phyloP scores from a whole-genome alignment of 352 stramenopile species.

The Phytophthora sp. region DNA sequence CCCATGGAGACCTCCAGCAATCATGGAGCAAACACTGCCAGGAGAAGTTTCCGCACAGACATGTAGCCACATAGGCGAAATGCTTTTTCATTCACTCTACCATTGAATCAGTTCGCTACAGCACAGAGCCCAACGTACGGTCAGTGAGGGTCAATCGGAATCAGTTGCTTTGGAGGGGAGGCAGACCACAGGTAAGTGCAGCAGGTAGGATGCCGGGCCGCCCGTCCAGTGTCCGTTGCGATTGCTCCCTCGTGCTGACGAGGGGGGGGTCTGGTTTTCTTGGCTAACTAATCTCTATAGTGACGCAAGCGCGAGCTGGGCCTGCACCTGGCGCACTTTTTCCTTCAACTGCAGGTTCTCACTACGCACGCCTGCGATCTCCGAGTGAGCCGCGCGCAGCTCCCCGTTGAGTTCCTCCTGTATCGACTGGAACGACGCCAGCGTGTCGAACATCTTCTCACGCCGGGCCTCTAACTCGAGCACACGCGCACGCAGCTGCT shows the following conservation, averaged over 20 bases:
- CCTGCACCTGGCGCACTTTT: constrained; percentile 69
- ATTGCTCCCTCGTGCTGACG: constrained; percentile 19
- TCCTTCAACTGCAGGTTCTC: constrained; percentile 69
- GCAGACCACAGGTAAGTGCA: constrained; percentile 14
- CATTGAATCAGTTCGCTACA: constrained; percentile 10
- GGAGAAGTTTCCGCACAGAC: constrained; percentile 20
- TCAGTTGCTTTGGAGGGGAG: constrained; percentile 23
- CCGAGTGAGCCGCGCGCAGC: constrained; percentile 52
- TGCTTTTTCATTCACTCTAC: constrained; percentile 26
- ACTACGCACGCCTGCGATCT: constrained; percentile 52
- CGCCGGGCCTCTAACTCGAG: constrained; percentile 75
- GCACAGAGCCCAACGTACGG: constrained; percentile 20
- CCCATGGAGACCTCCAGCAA: too few species aligned
- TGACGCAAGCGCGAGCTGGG: constrained; percentile 57
- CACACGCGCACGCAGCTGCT: constrained; percentile 69
- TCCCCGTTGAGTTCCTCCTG: constrained; percentile 65
- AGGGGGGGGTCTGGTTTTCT: constrained; percentile 22
- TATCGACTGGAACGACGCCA: constrained; percentile 69
- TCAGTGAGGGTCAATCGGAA: constrained; percentile 18
- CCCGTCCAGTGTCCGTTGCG: constrained; percentile 33
- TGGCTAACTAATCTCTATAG: constrained; percentile 38
- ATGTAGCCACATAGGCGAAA: too few species aligned
- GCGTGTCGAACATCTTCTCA: constrained; percentile 80
- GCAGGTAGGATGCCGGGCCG: constrained; percentile 11
- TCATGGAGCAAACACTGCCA: background rate